Conservation (phyloP, 257 asterid genomes). For the Mentha longifolia region DNA sequence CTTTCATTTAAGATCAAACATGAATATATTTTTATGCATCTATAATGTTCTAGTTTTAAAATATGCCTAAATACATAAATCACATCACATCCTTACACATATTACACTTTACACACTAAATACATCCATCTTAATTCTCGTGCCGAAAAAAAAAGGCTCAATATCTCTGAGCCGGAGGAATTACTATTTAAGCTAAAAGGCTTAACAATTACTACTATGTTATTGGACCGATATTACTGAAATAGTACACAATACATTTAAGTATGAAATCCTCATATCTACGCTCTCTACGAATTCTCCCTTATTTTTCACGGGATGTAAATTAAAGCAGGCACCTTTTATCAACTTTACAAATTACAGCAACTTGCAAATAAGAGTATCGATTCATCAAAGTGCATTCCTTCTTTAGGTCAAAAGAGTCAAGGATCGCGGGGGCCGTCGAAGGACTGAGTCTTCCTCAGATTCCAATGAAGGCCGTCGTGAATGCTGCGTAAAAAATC, state of each 20-base stretch:
- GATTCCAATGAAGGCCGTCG: constrained; percentile 96
- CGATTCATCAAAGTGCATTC: background rate
- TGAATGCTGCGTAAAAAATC: constrained; percentile 92
- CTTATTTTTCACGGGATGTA: background rate
- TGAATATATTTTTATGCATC: too few species aligned
- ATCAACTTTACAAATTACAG: constrained; percentile 17
- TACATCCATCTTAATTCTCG: too few species aligned
- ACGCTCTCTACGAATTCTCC: background rate
- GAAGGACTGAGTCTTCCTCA: constrained; percentile 86
- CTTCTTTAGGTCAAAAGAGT: background rate
- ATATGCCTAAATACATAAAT: too few species aligned
- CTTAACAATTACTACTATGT: too few species aligned
- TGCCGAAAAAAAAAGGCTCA: too few species aligned
- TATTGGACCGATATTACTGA: too few species aligned
- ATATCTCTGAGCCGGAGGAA: too few species aligned
- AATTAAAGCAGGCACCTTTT: background rate
- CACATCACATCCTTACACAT: too few species aligned
- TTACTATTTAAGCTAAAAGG: too few species aligned
- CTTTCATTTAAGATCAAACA: too few species aligned
- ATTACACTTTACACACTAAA: too few species aligned
- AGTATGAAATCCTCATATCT: background rate
- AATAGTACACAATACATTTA: background rate
- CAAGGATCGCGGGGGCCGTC: constrained; percentile 76
- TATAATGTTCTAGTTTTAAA: too few species aligned
- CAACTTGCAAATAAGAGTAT: background rate